Evolutionary conservation across 306 rosid genomes (phyloP).

Genomic region (Psophocarpus tetragonolobus): DNA sequence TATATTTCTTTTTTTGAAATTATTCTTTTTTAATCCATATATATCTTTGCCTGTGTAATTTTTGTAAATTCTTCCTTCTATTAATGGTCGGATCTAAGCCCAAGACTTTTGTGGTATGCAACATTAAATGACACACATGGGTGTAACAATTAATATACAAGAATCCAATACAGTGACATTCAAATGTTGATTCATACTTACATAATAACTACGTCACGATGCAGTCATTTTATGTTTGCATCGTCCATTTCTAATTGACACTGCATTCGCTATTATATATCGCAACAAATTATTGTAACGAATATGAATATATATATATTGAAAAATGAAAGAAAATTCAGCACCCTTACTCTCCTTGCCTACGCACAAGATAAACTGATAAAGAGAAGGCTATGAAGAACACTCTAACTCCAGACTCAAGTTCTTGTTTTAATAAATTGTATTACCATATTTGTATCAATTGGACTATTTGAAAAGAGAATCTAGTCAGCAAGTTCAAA

Average conservation of each 20-base stretch:
- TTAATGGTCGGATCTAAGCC: neutral
- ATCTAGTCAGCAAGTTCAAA: neutral
- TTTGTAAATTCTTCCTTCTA: neutral
- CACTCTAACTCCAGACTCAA: neutral
- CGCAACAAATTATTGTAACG: neutral
- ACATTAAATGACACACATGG: conserved; percentile 1
- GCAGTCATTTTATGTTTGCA: conserved; percentile 27
- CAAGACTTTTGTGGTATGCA: neutral
- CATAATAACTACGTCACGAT: conserved; percentile 23
- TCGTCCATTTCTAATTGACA: neutral
- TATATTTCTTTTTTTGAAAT: neutral
- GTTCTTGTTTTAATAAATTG: neutral
- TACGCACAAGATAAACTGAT: neutral
- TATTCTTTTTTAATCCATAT: neutral
- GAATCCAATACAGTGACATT: conserved; percentile 10
- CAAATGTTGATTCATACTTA: neutral
- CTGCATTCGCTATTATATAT: neutral
- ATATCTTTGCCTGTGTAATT: neutral
- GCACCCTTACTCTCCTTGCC: neutral
- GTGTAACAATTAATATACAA: neutral
- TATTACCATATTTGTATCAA: neutral
- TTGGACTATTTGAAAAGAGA: neutral
- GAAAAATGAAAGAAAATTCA: neutral
- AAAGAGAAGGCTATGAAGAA: neutral
- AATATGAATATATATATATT: too few species aligned